phyloP scores from a whole-genome alignment of 345 rosid genomes.

The Gynandropsis gynandra region DNA sequence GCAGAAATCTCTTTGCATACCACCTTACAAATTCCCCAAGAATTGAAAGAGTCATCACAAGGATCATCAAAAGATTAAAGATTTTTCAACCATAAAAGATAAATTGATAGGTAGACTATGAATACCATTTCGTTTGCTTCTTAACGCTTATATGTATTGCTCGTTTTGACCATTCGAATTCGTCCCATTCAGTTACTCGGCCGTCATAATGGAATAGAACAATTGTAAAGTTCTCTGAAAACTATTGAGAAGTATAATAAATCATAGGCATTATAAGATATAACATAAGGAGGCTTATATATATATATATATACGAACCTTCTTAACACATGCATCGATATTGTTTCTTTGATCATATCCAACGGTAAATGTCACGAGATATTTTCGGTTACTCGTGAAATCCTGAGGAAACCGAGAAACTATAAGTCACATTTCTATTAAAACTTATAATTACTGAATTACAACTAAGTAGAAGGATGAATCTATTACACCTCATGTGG shows the following conservation, averaged over 20 bases:
- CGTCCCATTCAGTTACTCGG: constrained; percentile 83
- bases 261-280: constrained; percentile 10
- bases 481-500: constrained; percentile 66
- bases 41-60: constrained; percentile 3
- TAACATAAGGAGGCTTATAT: too few relatives aligned
- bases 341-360: constrained; percentile 66
- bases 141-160: constrained; percentile 84
- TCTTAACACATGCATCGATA: constrained; percentile 77
- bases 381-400: constrained; percentile 51
- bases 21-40: constrained; percentile 51
- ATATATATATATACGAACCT: constrained; percentile 59
- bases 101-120: background rate
- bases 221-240: constrained; percentile 80
- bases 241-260: constrained; percentile 42
- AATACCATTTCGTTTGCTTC: constrained; percentile 95
- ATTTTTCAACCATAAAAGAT: constrained; percentile 6
- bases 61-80: background rate
- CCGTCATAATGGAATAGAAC: constrained; percentile 95
- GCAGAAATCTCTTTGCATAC: constrained; percentile 99
- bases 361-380: constrained; percentile 89
- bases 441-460: too few relatives aligned
- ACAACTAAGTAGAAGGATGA: background rate
- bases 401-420: constrained; percentile 43
- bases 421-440: constrained; percentile 9
- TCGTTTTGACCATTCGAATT: constrained; percentile 91